A percentile compares a stretch with the other conserved stretches of the same genome.
Evolutionary conservation across 345 rosid genomes (phyloP).

Genomic region (Populus tremula): DNA sequence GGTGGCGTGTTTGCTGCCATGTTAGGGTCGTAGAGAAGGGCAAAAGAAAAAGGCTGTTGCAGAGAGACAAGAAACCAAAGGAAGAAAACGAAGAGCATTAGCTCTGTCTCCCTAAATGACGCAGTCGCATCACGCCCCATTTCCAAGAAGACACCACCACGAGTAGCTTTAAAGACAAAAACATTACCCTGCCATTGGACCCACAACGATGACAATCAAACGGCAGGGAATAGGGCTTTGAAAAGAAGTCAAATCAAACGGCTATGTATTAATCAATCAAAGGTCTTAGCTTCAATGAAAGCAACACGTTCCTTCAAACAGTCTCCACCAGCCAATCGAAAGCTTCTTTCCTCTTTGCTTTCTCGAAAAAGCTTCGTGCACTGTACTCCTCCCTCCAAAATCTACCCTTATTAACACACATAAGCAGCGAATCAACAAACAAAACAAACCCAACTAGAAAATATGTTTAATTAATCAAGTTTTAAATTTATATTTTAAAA

Average conservation of each 20-base stretch:
- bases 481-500: no score
- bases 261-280: background rate
- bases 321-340: conserved; percentile 20
- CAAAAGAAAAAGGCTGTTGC: background rate
- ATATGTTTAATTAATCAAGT: no score
- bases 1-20: background rate
- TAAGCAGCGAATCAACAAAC: background rate
- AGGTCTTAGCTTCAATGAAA: conserved; percentile 8
- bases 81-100: background rate
- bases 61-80: background rate
- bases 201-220: conserved; percentile 10
- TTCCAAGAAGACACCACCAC: conserved; percentile 17
- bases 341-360: background rate
- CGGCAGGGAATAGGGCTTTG: conserved; percentile 22
- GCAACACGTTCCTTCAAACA: conserved; percentile 9
- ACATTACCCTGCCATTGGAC: background rate
- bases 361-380: conserved; percentile 21
- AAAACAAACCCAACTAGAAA: no score
- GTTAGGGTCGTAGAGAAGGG: background rate
- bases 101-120: conserved; percentile 28
- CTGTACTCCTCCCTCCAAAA: background rate
- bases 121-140: conserved; percentile 30
- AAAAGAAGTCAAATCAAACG: conserved; percentile 15
- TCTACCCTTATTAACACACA: background rate
- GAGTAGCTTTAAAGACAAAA: no score